These are phyloP conservation scores for Globisporangium middletonii DNA, from an alignment of 352 stramenopile species.

Conservation along the genomic window DNA sequence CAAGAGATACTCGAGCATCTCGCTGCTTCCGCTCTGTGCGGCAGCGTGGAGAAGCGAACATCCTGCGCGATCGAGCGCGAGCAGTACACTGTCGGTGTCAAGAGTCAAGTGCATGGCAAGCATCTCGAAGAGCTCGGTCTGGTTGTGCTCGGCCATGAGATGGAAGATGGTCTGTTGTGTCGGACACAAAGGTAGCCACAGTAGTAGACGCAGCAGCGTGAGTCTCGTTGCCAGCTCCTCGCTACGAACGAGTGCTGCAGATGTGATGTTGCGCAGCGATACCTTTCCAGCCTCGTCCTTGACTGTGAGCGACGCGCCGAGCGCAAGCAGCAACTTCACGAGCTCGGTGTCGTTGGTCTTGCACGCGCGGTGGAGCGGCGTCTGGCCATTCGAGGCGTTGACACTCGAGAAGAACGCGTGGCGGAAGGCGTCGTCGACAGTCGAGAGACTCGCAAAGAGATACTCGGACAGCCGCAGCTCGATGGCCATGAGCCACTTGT, in stretches of 20 bases:
- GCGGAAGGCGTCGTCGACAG: slow-evolving; percentile 11
- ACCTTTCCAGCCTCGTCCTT: slow-evolving; percentile 35
- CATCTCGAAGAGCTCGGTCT: slow-evolving; percentile 36
- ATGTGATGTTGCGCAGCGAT: background rate
- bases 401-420: slow-evolving; percentile 30
- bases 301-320: slow-evolving; percentile 27
- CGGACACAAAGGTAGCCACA: too few relatives aligned
- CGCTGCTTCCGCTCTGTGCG: slow-evolving; percentile 29
- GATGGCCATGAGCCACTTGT: slow-evolving; percentile 74
- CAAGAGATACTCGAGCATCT: slow-evolving; percentile 23
- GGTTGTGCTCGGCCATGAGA: slow-evolving; percentile 30
- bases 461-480: slow-evolving; percentile 44
- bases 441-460: slow-evolving; percentile 25
- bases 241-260: background rate
- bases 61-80: slow-evolving; percentile 27
- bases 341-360: slow-evolving; percentile 36
- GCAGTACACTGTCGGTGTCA: slow-evolving; percentile 18
- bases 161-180: slow-evolving; percentile 35
- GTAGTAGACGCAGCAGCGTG: too few relatives aligned
- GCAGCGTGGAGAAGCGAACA: slow-evolving; percentile 46
- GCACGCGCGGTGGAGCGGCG: slow-evolving; percentile 47
- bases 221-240: background rate
- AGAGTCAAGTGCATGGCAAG: slow-evolving; percentile 19
- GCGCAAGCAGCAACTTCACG: slow-evolving; percentile 32
- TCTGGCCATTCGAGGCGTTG: slow-evolving; percentile 37